Evolutionary conservation across 768 basidiomycete species (phyloP).

Genomic region (Atractiella rhizophila): DNA sequence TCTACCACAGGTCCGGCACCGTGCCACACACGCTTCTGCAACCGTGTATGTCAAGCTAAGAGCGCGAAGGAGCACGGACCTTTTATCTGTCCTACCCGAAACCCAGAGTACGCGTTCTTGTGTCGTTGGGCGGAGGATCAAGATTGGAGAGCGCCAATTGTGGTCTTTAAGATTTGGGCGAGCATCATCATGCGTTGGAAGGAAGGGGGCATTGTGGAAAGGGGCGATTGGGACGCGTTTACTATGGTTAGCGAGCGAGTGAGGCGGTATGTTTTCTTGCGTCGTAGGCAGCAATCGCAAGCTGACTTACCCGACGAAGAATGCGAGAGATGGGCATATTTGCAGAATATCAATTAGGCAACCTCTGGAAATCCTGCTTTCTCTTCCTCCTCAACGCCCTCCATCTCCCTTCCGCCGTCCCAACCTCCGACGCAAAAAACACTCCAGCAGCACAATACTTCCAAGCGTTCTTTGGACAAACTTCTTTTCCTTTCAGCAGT

Average conservation of each 20-base stretch:
- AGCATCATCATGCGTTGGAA: slow-evolving; percentile 1
- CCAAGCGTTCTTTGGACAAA: neutral
- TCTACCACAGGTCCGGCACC: too few relatives aligned
- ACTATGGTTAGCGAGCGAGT: slow-evolving; percentile 2
- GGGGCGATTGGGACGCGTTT: neutral
- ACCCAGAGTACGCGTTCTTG: too few relatives aligned
- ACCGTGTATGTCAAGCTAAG: too few relatives aligned
- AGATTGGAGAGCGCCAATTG: too few relatives aligned
- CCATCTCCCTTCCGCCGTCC: slow-evolving; percentile 2
- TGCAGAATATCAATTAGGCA: slow-evolving; percentile 3
- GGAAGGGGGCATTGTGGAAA: neutral
- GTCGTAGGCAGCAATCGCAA: too few relatives aligned
- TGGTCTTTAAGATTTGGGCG: slow-evolving; percentile 1
- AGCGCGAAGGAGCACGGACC: too few relatives aligned
- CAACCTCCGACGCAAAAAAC: neutral
- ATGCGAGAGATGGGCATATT: slow-evolving; percentile 1
- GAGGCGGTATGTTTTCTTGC: too few relatives aligned
- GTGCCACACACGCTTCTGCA: too few relatives aligned
- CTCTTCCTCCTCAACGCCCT: slow-evolving; percentile 2
- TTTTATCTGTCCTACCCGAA: too few relatives aligned
- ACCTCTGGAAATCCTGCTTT: slow-evolving; percentile 1
- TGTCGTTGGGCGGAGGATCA: too few relatives aligned
- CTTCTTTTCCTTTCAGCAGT: neutral
- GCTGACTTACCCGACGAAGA: too few relatives aligned
- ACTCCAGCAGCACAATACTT: neutral